phyloP scores from a whole-genome alignment of 805 yeast species.

The Komagataella pastoris region DNA sequence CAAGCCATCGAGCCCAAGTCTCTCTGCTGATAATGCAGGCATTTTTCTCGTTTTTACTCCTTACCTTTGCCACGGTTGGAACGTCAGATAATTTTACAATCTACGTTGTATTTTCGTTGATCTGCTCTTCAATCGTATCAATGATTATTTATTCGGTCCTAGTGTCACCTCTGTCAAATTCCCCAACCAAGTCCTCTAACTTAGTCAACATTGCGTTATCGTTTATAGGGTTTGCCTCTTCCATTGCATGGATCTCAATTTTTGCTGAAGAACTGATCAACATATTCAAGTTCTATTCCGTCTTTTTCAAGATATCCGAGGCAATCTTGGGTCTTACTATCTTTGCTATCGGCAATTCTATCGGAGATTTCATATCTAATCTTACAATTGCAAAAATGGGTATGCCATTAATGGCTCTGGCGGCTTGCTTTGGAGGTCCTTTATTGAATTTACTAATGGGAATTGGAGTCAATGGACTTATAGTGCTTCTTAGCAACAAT shows the following conservation, averaged over 20 bases:
- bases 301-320: constrained; percentile 49
- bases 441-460: constrained; percentile 67
- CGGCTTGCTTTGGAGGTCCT: constrained; percentile 94
- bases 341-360: constrained; percentile 85
- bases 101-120: constrained; percentile 2
- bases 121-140: not conserved
- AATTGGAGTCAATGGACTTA: constrained; percentile 60
- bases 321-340: constrained; percentile 78
- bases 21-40: constrained; percentile 16
- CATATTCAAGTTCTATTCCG: constrained; percentile 46
- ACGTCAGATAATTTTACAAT: constrained; percentile 2
- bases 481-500: constrained; percentile 18
- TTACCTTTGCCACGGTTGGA: constrained; percentile 9
- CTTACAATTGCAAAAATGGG: constrained; percentile 71
- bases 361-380: constrained; percentile 83
- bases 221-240: constrained; percentile 46
- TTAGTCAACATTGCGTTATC: constrained; percentile 18
- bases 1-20: not conserved
- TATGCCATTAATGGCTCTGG: constrained; percentile 80
- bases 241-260: constrained; percentile 56
- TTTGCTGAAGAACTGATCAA: constrained; percentile 62
- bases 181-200: constrained; percentile 7
- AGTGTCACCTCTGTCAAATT: not conserved
- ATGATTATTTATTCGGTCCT: not conserved
- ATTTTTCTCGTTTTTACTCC: constrained; percentile 15